Evolutionary conservation across 371 early-diverging fungal genomes (phyloP).

Genomic region (Rhizopus sp.): DNA sequence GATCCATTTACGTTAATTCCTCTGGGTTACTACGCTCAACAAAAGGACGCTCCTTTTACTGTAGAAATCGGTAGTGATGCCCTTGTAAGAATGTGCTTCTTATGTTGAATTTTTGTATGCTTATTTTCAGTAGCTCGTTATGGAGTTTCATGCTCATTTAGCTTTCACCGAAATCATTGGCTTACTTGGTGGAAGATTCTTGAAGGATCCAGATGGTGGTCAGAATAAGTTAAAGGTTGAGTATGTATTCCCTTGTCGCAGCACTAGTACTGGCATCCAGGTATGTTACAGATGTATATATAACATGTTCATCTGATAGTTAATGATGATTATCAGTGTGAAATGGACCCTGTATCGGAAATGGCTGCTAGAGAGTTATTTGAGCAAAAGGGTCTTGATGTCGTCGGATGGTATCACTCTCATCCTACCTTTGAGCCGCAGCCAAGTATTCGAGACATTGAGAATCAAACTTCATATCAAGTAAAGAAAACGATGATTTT

Average conservation of each 20-base stretch:
- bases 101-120: neutral
- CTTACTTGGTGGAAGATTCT: conserved; percentile 73
- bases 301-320: neutral
- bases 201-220: conserved; percentile 35
- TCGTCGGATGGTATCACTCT: conserved; percentile 78
- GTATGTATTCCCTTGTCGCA: conserved; percentile 65
- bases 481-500: conserved; percentile 13
- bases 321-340: conserved; percentile 55
- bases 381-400: conserved; percentile 63
- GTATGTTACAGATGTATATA: conserved; percentile 27
- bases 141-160: conserved; percentile 89
- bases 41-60: conserved; percentile 56
- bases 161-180: conserved; percentile 87
- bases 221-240: conserved; percentile 50
- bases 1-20: conserved; percentile 72
- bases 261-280: conserved; percentile 71
- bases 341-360: conserved; percentile 83
- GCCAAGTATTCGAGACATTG: conserved; percentile 60
- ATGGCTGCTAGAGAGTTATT: conserved; percentile 75
- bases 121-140: conserved; percentile 55
- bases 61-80: conserved; percentile 60
- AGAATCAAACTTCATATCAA: conserved; percentile 83
- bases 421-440: conserved; percentile 47
- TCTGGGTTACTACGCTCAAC: conserved; percentile 50
- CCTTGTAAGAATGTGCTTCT: conserved; percentile 44